A percentile compares a stretch with the other conserved stretches of the same genome.
phyloP scores from a whole-genome alignment of 306 rosid species.

The Lathyrus aphaca region DNA sequence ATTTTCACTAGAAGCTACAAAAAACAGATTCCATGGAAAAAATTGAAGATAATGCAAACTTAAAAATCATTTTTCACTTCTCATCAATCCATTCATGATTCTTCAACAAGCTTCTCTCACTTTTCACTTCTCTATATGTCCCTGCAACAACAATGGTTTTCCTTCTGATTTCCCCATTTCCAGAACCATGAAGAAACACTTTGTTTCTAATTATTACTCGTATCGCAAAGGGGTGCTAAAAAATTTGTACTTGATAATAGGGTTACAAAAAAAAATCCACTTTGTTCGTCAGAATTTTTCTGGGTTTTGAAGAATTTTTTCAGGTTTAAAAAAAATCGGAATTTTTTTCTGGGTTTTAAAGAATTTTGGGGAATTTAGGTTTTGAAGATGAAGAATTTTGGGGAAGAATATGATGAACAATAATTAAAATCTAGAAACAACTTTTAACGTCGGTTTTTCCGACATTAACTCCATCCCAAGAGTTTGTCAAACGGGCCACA shows the following conservation, averaged over 20 bases:
- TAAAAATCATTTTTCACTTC: not conserved
- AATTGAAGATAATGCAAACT: slow-evolving; percentile 19
- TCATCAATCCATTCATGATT: slow-evolving; percentile 56
- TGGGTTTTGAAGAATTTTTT: too few species aligned
- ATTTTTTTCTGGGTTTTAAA: too few species aligned
- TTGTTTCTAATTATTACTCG: slow-evolving; percentile 37
- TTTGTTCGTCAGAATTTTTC: too few species aligned
- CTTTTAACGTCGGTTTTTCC: too few species aligned
- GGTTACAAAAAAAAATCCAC: too few species aligned
- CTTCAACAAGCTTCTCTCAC: slow-evolving; percentile 55
- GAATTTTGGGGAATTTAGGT: too few species aligned
- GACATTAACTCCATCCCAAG: too few species aligned
- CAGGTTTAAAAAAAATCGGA: too few species aligned
- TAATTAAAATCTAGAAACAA: too few species aligned
- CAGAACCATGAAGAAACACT: slow-evolving; percentile 43
- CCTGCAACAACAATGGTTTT: slow-evolving; percentile 43
- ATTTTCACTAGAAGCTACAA: not conserved
- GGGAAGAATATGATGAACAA: too few species aligned
- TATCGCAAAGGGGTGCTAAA: slow-evolving; percentile 50
- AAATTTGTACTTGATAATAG: slow-evolving; percentile 52
- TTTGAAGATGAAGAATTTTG: too few species aligned
- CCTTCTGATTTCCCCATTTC: slow-evolving; percentile 36
- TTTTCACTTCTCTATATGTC: slow-evolving; percentile 46
- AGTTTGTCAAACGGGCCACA: too few species aligned
- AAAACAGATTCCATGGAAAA: not conserved